Base-by-base conservation (phyloP, 2,329 filamentous ascomycete genomes). In the Alternaria novae-zelandiae region DNA sequence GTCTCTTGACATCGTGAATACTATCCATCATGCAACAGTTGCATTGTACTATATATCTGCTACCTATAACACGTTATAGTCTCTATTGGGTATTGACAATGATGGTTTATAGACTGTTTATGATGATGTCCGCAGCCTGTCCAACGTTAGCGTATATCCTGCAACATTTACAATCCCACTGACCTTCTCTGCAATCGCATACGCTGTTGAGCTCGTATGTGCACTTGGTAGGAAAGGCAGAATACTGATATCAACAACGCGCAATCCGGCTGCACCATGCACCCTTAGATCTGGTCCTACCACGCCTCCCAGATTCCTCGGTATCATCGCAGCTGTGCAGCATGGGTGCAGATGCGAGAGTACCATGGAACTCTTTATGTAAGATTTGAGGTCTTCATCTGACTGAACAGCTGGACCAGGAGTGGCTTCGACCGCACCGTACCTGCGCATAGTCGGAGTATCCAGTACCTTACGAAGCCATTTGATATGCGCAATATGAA, bases 251-350 rank as follows among this genome's bases (percentile, higher is more conserved):
- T 63, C 60, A 10, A 59, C 60, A 13, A 63, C 21, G 4, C 60
- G 47, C 25, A 63, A n/a, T 11, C 30, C 49, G 11, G 44, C 15
- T 6, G 51, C 17, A n/a, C 60, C 55, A 25, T 63, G 56, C 3
- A 63, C 55, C 30, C 36, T 59, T 3, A 63, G 15, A 20, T 63
- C 60, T 5, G 60, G 55, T 2, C 55, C 60, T 12, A 59, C 49
- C 8, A 54, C 50, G 10, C 50, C 50, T 17, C 50, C 50, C 12
- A 54, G 50, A 41, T 20, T 36, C 9, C 10, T 47, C 0, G 55
- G 60, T 10, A 63, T 25, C 60, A 63, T 63, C 12, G 55, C 60
- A 20, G 60, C 60, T 13, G 55, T 63, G n/a, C 60, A 63, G 56
- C 60, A 63, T 32, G 60, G 60, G 54, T 63, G 60, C 56, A 63